Evolutionary conservation across 2,329 filamentous ascomycete genomes (phyloP).

Genomic region (Didymella lethalis): DNA sequence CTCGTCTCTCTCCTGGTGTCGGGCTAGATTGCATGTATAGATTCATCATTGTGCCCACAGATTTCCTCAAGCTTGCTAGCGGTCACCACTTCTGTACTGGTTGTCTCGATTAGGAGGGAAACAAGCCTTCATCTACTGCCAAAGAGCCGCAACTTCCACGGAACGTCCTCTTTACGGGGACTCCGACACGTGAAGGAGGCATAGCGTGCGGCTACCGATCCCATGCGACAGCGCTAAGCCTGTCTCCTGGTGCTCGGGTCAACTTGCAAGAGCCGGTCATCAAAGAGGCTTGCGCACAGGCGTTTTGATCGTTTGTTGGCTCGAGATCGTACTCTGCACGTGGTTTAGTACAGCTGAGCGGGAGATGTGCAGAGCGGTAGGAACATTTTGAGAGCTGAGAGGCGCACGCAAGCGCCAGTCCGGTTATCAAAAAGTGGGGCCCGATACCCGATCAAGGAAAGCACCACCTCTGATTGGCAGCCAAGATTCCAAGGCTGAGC

Average conservation of each 20-base stretch:
- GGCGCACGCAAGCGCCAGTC: slow-evolving; percentile 1
- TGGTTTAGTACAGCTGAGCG: slow-evolving; percentile 12
- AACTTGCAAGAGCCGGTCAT: slow-evolving; percentile 9
- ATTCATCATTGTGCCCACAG: background rate
- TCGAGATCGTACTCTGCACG: background rate
- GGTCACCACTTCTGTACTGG: background rate
- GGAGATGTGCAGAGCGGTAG: slow-evolving; percentile 6
- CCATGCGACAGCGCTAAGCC: slow-evolving; percentile 14
- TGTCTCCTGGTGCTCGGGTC: slow-evolving; percentile 9
- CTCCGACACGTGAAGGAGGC: slow-evolving; percentile 5
- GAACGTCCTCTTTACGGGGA: slow-evolving; percentile 11
- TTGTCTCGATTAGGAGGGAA: slow-evolving; percentile 2
- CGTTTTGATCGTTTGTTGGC: background rate
- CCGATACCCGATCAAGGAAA: slow-evolving; percentile 5
- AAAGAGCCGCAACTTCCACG: slow-evolving; percentile 9
- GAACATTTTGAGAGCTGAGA: slow-evolving; percentile 11
- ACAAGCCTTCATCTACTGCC: slow-evolving; percentile 10
- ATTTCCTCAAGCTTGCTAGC: background rate
- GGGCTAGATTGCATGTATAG: slow-evolving; percentile 5
- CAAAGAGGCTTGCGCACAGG: slow-evolving; percentile 14
- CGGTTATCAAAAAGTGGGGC: background rate
- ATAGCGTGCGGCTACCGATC: slow-evolving; percentile 14
- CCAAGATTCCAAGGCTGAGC: slow-evolving; percentile 6
- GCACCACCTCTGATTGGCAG: slow-evolving; percentile 4
- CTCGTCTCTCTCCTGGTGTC: background rate